phyloP scores from a whole-genome alignment of 768 basidiomycete species.

The Termitomyces sp. region DNA sequence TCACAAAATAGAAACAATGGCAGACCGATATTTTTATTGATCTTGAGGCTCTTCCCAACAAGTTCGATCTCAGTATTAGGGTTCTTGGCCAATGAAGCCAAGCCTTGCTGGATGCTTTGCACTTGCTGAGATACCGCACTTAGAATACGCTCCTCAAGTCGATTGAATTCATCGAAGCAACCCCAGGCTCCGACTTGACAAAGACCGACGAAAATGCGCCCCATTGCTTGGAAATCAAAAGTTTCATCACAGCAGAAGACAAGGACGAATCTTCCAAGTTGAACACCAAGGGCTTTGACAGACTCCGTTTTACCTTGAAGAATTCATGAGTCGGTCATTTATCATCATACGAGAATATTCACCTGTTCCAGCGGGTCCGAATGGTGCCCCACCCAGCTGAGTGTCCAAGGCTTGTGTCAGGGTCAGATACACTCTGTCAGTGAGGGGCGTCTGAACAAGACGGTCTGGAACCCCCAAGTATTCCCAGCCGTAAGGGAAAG shows the following conservation, averaged over 20 bases:
- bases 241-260: conserved; percentile 99
- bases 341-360: conserved; percentile 3
- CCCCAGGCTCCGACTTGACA: conserved; percentile 99
- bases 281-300: conserved; percentile 96
- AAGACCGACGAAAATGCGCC: conserved; percentile 96
- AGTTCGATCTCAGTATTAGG: conserved; percentile 91
- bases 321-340: conserved; percentile 6
- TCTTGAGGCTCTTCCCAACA: conserved; percentile 89
- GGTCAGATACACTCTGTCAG: conserved; percentile 95
- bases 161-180: conserved; percentile 97
- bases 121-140: conserved; percentile 99
- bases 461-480: conserved; percentile 97
- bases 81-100: conserved; percentile 79
- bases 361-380: conserved; percentile 98
- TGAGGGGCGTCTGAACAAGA: conserved; percentile 96
- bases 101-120: conserved; percentile 95
- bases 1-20: background rate
- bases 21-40: conserved; percentile 90
- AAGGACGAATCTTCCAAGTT: conserved; percentile 96
- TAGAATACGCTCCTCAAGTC: conserved; percentile 95
- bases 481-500: conserved; percentile 98
- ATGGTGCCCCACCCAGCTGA: conserved; percentile 95
- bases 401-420: conserved; percentile 93
- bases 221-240: conserved; percentile 99
- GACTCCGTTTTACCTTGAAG: conserved; percentile 92